Conservation (phyloP, 768 basidiomycete genomes). For the Candolleomyces efflorescens region DNA sequence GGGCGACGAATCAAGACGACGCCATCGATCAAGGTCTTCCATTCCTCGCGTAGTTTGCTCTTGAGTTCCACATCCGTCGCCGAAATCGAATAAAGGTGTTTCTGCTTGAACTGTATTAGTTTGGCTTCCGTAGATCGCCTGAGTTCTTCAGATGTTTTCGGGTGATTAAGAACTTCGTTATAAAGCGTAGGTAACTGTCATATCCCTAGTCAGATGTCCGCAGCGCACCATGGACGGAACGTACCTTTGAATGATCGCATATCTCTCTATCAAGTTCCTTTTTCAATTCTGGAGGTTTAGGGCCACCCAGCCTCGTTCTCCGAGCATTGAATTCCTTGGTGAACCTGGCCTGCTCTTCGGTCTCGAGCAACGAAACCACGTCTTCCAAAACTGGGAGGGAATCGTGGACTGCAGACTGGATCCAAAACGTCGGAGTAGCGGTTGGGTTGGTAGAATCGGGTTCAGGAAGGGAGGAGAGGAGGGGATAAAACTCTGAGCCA, state of each 20-base stretch:
- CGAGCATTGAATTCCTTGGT: constrained; percentile 73
- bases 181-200: constrained; percentile 70
- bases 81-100: constrained; percentile 60
- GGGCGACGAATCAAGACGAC: constrained; percentile 70
- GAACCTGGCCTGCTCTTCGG: constrained; percentile 52
- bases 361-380: constrained; percentile 59
- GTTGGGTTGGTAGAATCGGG: constrained; percentile 78
- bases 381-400: constrained; percentile 72
- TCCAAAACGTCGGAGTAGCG: constrained; percentile 49
- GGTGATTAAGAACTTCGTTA: constrained; percentile 77
- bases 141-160: constrained; percentile 71
- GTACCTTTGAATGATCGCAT: constrained; percentile 56
- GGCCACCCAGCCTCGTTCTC: constrained; percentile 69
- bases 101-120: constrained; percentile 60
- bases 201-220: constrained; percentile 10
- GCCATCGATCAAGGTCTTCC: constrained; percentile 72
- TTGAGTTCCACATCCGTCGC: constrained; percentile 36
- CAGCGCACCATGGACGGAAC: constrained; percentile 6
- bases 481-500: constrained; percentile 56
- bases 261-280: constrained; percentile 68
- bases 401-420: constrained; percentile 64
- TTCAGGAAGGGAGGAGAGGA: constrained; percentile 62
- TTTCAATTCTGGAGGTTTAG: constrained; percentile 51
- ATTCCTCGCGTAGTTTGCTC: constrained; percentile 45
- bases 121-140: constrained; percentile 76